Conservation (phyloP, 371 early-diverging fungal species). For the Mucor irregularis region DNA sequence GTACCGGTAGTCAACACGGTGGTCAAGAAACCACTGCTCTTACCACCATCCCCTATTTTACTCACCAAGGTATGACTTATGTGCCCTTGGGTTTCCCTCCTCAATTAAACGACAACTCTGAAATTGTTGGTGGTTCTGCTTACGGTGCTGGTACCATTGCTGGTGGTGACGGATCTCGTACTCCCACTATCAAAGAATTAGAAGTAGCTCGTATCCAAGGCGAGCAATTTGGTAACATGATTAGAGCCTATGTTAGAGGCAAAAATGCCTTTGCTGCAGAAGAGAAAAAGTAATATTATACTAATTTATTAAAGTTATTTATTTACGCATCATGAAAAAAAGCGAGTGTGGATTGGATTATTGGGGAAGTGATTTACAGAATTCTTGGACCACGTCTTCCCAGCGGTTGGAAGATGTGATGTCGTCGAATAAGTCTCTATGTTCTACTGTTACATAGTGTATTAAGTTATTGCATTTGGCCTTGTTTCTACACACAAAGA, state of each 20-base stretch:
- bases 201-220: constrained; percentile 65
- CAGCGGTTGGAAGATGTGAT: constrained; percentile 7
- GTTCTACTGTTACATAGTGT: neutral
- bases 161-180: constrained; percentile 62
- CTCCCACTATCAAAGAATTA: constrained; percentile 58
- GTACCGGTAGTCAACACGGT: constrained; percentile 61
- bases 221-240: constrained; percentile 55
- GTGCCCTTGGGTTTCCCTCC: constrained; percentile 74
- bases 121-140: constrained; percentile 66
- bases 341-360: neutral
- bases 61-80: constrained; percentile 81
- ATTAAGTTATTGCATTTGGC: neutral
- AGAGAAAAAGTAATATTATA: neutral
- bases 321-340: neutral
- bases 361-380: constrained; percentile 9
- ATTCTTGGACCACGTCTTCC: constrained; percentile 10
- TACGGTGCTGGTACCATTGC: constrained; percentile 75
- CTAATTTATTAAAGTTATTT: neutral
- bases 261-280: constrained; percentile 20
- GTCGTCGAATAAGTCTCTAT: constrained; percentile 2
- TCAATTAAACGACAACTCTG: constrained; percentile 32
- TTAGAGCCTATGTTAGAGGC: constrained; percentile 27
- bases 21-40: constrained; percentile 74
- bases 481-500: neutral
- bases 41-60: constrained; percentile 66